Base-by-base conservation (phyloP, 129 eudicot species). In the Arctium minus region DNA sequence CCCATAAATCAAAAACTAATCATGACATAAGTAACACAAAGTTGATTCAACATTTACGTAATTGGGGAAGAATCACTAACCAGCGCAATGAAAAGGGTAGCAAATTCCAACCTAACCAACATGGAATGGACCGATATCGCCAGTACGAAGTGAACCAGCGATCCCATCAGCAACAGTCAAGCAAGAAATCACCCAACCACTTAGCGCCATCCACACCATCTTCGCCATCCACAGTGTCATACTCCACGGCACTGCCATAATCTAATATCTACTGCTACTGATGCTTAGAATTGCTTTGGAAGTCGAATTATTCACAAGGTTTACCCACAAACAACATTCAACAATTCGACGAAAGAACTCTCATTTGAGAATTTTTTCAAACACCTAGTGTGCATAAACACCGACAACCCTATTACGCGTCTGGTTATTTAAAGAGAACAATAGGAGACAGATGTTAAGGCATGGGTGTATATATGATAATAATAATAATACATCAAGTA, bases 51-150 rank as follows among this genome's bases (percentile, higher is more conserved):
- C 22, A 4, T 76, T 39, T 7, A 17, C 5, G 17, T 9, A 8
- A 60, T 35, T 53, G 40, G 32, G 78, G 50, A 39, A 82, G 75
- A 75, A 75, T 11, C 3, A 38, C 85, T 82, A 69, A 82, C 85
- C 75, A 29, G 48, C 30, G 33, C 11, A 82, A 68, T 22, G 22
- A 18, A 65, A 48, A 48, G 1, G 30, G 30, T 36, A 72, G 53
- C 65, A 80, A 85, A 73, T 73, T 8, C 15, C 44, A 46, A 77
- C 35, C 85, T 86, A 94, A 35, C 87, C 98, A 72, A 87, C 90
- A 88, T 88, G 92, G 12, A 92, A 94, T 33, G 94, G 93, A 48
- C 98, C 92, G 17, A 94, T 90, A 76, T 92, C 98, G 13, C 98
- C 98, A 1, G 88, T 79, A 1, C 97, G 90, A 64, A 94, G 85